Evolutionary conservation across 768 basidiomycete genomes (phyloP).

Genomic region (Agaricus subrufescens): DNA sequence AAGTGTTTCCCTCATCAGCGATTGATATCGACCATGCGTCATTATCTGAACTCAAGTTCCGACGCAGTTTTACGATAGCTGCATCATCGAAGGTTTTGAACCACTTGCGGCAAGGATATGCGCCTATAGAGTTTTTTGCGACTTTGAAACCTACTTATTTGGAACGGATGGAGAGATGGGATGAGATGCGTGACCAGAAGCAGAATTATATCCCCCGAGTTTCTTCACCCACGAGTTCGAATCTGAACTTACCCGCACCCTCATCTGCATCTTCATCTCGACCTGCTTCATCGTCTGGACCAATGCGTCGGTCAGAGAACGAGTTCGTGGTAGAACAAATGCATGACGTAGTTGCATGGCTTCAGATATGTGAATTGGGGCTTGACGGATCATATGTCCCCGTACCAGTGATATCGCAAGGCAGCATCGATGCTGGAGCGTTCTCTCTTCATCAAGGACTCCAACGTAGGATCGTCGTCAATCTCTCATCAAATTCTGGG

Average conservation of each 20-base stretch:
- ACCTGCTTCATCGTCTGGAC: constrained; percentile 29
- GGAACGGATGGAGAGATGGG: constrained; percentile 89
- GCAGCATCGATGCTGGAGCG: constrained; percentile 73
- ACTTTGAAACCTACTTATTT: constrained; percentile 77
- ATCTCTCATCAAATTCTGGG: constrained; percentile 84
- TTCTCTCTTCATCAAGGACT: constrained; percentile 92
- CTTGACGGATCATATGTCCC: constrained; percentile 81
- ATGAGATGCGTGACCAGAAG: constrained; percentile 82
- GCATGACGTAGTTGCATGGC: constrained; percentile 87
- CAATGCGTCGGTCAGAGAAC: constrained; percentile 89
- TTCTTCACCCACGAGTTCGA: constrained; percentile 11
- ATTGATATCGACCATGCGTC: constrained; percentile 71
- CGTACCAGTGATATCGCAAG: constrained; percentile 76
- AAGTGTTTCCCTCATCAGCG: constrained; percentile 72
- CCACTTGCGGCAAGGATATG: constrained; percentile 73
- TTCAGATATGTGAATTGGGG: constrained; percentile 84
- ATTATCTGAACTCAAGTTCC: constrained; percentile 78
- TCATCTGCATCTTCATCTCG: constrained; percentile 30
- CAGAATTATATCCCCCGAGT: constrained; percentile 32
- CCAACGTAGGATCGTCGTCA: constrained; percentile 76
- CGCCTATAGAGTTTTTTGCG: constrained; percentile 89
- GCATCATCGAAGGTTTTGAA: constrained; percentile 67
- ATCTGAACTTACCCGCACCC: constrained; percentile 23
- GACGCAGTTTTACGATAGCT: constrained; percentile 75
- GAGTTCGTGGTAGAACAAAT: constrained; percentile 85